Evolutionary conservation across 2,329 filamentous ascomycete species (phyloP).

Genomic region (Xylariales sp.): DNA sequence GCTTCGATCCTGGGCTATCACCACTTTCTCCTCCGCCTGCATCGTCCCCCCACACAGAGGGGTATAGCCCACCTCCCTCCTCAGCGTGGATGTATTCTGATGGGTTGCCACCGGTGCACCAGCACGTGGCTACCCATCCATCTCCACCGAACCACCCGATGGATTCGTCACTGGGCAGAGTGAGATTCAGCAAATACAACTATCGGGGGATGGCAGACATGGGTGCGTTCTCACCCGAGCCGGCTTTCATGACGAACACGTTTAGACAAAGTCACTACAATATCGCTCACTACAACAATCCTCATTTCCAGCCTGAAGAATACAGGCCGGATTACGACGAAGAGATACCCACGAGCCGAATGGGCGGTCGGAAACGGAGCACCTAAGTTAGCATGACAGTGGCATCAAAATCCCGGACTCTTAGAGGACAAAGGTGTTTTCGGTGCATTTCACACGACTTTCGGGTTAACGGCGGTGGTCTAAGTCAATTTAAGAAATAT

Average conservation of each 20-base stretch:
- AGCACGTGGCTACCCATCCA: slow-evolving; percentile 27
- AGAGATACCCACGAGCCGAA: slow-evolving; percentile 20
- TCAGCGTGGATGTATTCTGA: slow-evolving; percentile 35
- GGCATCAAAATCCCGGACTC: slow-evolving; percentile 16
- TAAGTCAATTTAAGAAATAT: background rate
- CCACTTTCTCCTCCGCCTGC: slow-evolving; percentile 31
- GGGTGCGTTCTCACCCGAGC: slow-evolving; percentile 33
- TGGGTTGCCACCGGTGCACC: slow-evolving; percentile 16
- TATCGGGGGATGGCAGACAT: slow-evolving; percentile 32
- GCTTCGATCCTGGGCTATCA: slow-evolving; percentile 30
- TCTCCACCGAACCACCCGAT: slow-evolving; percentile 23
- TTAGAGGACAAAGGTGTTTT: slow-evolving; percentile 6
- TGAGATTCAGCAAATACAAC: slow-evolving; percentile 54
- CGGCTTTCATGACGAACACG: slow-evolving; percentile 49
- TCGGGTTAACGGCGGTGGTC: background rate
- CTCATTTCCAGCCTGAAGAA: slow-evolving; percentile 54
- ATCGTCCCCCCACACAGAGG: slow-evolving; percentile 28
- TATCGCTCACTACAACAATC: slow-evolving; percentile 62
- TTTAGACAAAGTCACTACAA: slow-evolving; percentile 67
- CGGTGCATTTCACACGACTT: background rate
- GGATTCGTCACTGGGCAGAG: slow-evolving; percentile 24
- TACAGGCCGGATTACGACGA: slow-evolving; percentile 38
- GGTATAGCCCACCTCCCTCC: slow-evolving; percentile 30
- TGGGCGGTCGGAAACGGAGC: slow-evolving; percentile 22
- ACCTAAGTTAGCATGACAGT: slow-evolving; percentile 22